These are phyloP conservation scores for Diaporthe vexans DNA, from an alignment of 2,329 filamentous ascomycete genomes.

Conservation along the genomic window DNA sequence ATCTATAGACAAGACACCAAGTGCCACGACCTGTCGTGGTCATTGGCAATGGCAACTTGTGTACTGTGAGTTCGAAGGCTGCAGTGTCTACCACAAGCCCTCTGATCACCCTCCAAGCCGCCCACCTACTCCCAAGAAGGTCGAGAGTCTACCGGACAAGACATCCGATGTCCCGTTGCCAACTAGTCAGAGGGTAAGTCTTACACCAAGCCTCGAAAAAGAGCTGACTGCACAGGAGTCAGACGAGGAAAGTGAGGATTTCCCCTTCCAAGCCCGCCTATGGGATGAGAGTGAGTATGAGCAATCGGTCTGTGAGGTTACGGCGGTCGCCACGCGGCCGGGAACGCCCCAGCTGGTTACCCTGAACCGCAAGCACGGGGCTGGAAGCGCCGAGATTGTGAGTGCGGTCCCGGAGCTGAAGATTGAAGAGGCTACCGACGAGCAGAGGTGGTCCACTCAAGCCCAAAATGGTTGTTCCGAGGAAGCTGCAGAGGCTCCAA, in stretches of 20 bases:
- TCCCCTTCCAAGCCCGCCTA: background rate
- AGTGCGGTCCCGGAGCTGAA: background rate
- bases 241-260: background rate
- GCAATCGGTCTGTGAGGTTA: slow-evolving; percentile 2
- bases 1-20: background rate
- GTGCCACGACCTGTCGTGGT: background rate
- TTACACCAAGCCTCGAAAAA: background rate
- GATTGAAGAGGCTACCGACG: background rate
- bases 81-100: background rate
- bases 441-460: slow-evolving; percentile 15
- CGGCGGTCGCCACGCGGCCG: background rate
- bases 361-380: background rate
- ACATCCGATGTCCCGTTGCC: background rate
- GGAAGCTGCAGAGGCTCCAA: background rate
- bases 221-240: background rate
- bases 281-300: background rate
- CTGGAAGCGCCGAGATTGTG: background rate
- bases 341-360: background rate
- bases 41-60: slow-evolving; percentile 24
- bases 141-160: background rate
- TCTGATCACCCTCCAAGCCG: background rate
- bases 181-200: background rate
- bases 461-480: slow-evolving; percentile 1
- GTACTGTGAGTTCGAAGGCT: slow-evolving; percentile 9
- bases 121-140: background rate